phyloP scores from a whole-genome alignment of 768 basidiomycete genomes.

The Suillus decipiens region DNA sequence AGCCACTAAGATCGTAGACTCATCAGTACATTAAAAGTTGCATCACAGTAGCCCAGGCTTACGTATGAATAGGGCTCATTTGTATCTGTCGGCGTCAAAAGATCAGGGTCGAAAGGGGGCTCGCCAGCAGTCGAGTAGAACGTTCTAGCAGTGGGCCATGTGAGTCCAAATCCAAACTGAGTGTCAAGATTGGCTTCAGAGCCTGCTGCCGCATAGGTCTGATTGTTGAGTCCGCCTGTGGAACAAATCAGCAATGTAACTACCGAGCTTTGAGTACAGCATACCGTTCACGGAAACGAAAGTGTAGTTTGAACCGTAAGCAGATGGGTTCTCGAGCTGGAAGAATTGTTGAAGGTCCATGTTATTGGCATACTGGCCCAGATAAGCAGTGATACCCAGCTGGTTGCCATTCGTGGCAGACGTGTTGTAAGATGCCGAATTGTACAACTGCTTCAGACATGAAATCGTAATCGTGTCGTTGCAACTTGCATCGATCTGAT shows the following conservation, averaged over 20 bases:
- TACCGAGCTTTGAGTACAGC: slow-evolving; percentile 4
- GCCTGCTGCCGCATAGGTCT: slow-evolving; percentile 53
- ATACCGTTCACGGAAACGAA: slow-evolving; percentile 58
- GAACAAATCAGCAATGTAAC: slow-evolving; percentile 10
- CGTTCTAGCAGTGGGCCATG: slow-evolving; percentile 58
- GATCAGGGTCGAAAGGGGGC: slow-evolving; percentile 60
- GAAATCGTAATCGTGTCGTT: slow-evolving; percentile 48
- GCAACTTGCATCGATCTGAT: slow-evolving; percentile 49
- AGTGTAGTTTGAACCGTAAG: slow-evolving; percentile 52
- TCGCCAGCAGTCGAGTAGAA: slow-evolving; percentile 65
- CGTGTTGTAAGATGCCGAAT: slow-evolving; percentile 48
- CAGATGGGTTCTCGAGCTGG: slow-evolving; percentile 47
- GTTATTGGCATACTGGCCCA: slow-evolving; percentile 55
- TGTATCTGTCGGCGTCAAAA: slow-evolving; percentile 38
- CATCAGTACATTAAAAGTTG: background rate
- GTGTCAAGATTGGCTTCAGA: slow-evolving; percentile 68
- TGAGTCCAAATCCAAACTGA: slow-evolving; percentile 67
- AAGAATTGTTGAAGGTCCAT: slow-evolving; percentile 56
- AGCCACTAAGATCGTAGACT: slow-evolving; percentile 51
- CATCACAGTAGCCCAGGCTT: slow-evolving; percentile 16
- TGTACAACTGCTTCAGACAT: slow-evolving; percentile 59
- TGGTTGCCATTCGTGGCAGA: slow-evolving; percentile 44
- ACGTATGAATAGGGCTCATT: slow-evolving; percentile 55
- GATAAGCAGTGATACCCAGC: slow-evolving; percentile 57
- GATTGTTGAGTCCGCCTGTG: slow-evolving; percentile 62